phyloP scores from a whole-genome alignment of 805 yeast species.

The Kluyveromyces lactis region DNA sequence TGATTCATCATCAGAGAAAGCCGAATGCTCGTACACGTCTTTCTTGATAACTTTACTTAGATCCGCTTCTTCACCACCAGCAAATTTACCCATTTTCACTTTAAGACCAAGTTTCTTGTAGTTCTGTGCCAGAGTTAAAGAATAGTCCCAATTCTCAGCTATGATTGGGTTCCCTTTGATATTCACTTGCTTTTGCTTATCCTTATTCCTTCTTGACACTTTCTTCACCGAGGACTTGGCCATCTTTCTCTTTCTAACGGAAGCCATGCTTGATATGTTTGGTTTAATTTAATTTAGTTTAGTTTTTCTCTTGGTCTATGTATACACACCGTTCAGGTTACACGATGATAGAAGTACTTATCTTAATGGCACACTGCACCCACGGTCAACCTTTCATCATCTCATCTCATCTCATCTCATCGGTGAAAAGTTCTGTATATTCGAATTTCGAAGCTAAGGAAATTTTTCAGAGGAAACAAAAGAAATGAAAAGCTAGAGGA shows the following conservation, averaged over 20 bases:
- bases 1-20: conserved; percentile 23
- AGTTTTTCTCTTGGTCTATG: no score
- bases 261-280: conserved; percentile 35
- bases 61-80: conserved; percentile 76
- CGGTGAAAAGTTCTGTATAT: not conserved
- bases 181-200: conserved; percentile 57
- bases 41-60: conserved; percentile 33
- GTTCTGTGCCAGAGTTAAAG: conserved; percentile 75
- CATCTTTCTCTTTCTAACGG: conserved; percentile 83
- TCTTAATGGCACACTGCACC: no score
- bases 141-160: conserved; percentile 84
- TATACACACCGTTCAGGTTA: no score
- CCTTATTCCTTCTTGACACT: conserved; percentile 62
- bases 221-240: conserved; percentile 62
- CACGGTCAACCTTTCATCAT: no score
- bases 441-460: not conserved
- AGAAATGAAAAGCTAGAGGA: no score
- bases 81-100: conserved; percentile 51
- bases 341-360: no score
- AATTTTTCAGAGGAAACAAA: conserved; percentile 4
- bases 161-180: conserved; percentile 71
- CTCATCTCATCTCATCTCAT: conserved; percentile 4
- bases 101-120: conserved; percentile 75
- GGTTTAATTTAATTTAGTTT: no score
- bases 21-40: conserved; percentile 26